Evolutionary conservation across 2,329 filamentous ascomycete species (phyloP).

Genomic region (Paramyrothecium sp.): DNA sequence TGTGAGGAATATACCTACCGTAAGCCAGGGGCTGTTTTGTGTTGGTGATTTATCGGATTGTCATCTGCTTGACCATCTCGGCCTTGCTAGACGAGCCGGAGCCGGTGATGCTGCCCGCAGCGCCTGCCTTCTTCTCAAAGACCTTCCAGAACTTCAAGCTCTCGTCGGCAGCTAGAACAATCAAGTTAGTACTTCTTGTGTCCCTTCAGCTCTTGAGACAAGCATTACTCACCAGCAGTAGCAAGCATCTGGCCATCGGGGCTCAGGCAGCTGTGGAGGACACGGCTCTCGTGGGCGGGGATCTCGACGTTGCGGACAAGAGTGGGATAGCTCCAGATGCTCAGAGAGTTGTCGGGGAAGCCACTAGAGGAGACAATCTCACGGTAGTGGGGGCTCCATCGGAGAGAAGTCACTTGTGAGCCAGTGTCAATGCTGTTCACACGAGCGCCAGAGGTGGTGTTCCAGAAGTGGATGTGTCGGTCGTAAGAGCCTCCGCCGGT

Average conservation of each 20-base stretch:
- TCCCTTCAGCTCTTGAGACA: too few relatives aligned
- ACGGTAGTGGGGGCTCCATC: slow-evolving; percentile 96
- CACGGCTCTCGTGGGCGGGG: slow-evolving; percentile 92
- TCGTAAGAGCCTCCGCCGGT: slow-evolving; percentile 96
- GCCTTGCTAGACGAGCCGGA: slow-evolving; percentile 74
- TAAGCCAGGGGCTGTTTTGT: slow-evolving; percentile 21
- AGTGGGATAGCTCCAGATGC: slow-evolving; percentile 98
- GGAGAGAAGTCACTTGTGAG: slow-evolving; percentile 92
- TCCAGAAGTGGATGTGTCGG: slow-evolving; percentile 99
- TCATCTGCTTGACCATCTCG: slow-evolving; percentile 92
- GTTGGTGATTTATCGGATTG: slow-evolving; percentile 65
- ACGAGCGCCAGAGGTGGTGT: slow-evolving; percentile 93
- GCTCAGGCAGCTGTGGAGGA: slow-evolving; percentile 94
- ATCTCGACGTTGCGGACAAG: slow-evolving; percentile 98
- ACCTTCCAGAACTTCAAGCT: slow-evolving; percentile 99
- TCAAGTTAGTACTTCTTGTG: slow-evolving; percentile 8
- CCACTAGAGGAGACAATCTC: slow-evolving; percentile 97
- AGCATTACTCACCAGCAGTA: slow-evolving; percentile 66
- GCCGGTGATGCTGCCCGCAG: slow-evolving; percentile 61
- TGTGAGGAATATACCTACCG: slow-evolving; percentile 47
- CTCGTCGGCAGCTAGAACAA: slow-evolving; percentile 75
- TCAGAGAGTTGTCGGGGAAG: slow-evolving; percentile 98
- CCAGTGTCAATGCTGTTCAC: slow-evolving; percentile 99
- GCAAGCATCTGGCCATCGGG: slow-evolving; percentile 98
- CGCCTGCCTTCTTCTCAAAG: slow-evolving; percentile 95